Evolutionary conservation across 176 grass and related monocot genomes (phyloP).

Genomic region (Juncus effusus): DNA sequence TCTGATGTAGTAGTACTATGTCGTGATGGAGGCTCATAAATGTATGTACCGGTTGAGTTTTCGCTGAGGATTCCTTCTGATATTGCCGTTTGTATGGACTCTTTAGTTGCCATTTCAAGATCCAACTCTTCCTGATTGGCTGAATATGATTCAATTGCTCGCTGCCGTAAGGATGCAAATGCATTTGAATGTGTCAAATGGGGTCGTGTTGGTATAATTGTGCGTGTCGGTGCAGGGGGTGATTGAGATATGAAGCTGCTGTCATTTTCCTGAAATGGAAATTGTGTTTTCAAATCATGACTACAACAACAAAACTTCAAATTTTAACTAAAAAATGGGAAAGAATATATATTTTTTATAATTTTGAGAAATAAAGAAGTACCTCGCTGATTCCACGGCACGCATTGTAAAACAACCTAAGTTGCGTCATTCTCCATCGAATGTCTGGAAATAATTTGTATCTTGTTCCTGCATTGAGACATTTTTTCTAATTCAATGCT

Average conservation of each 20-base stretch:
- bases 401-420: constrained; percentile 35
- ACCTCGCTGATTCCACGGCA: constrained; percentile 40
- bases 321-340: too few relatives aligned
- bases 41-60: constrained; percentile 16
- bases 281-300: too few relatives aligned
- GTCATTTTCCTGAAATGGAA: too few relatives aligned
- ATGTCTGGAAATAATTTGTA: constrained; percentile 36
- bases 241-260: too few relatives aligned
- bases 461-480: constrained; percentile 16
- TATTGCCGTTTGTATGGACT: constrained; percentile 33
- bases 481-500: too few relatives aligned
- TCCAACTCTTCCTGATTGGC: constrained; percentile 33
- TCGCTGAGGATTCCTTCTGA: constrained; percentile 33
- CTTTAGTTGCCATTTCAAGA: constrained; percentile 39
- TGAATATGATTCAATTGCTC: background rate
- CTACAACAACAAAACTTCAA: too few relatives aligned
- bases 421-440: constrained; percentile 34
- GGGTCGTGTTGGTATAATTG: constrained; percentile 1
- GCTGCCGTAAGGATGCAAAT: background rate
- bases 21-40: background rate
- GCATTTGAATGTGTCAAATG: constrained; percentile 9
- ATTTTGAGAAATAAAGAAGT: background rate
- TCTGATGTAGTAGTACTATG: background rate
- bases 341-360: too few relatives aligned
- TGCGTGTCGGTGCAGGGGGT: background rate